Conservation (phyloP, 2,329 filamentous ascomycete genomes). For the Chaetomiaceae sp. region DNA sequence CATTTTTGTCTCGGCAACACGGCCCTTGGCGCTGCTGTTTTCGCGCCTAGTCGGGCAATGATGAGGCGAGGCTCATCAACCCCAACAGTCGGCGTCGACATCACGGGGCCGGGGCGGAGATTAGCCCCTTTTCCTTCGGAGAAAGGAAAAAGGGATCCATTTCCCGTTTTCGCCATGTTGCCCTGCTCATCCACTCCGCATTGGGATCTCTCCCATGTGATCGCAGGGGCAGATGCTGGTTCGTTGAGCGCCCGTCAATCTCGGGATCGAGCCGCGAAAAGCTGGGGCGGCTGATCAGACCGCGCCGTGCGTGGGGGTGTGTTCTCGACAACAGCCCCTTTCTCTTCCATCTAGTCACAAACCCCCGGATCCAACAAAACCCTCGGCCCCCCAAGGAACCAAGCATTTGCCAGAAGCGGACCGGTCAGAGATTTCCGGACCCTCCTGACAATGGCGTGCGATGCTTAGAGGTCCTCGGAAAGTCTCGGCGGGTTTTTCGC, state of each 20-base stretch:
- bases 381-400: no score
- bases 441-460: not conserved
- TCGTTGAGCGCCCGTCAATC: constrained; percentile 9
- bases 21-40: constrained; percentile 2
- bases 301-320: constrained; percentile 9
- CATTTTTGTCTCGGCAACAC: constrained; percentile 2
- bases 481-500: not conserved
- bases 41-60: not conserved
- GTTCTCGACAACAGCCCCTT: no score
- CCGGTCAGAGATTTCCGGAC: not conserved
- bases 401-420: not conserved
- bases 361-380: no score
- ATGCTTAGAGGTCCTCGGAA: not conserved
- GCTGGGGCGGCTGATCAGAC: constrained; percentile 6
- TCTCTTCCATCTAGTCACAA: no score
- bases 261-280: constrained; percentile 11
- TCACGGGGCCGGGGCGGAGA: constrained; percentile 10
- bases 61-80: not conserved
- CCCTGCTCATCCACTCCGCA: constrained; percentile 8
- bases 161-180: constrained; percentile 8
- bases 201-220: constrained; percentile 22
- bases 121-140: constrained; percentile 1
- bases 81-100: not conserved
- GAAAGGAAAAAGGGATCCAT: not conserved
- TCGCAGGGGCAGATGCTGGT: constrained; percentile 16